A percentile compares a stretch with the other conserved stretches of the same genome.
Evolutionary conservation across 495 filamentous ascomycete species (phyloP).

Genomic region (Aspergillus taichungensis): DNA sequence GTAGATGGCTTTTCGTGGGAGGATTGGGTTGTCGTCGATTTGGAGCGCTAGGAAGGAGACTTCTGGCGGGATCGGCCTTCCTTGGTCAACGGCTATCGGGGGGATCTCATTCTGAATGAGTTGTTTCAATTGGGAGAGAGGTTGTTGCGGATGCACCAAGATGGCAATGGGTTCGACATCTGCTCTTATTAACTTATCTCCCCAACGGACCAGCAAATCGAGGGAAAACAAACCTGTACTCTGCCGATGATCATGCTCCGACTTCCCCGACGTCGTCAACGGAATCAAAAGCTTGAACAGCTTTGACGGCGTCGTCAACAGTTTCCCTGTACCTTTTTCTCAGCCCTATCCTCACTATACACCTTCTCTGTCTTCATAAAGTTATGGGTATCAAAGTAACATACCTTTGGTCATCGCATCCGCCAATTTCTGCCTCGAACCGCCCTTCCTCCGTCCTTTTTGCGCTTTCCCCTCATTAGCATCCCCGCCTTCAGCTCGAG

Average conservation of each 20-base stretch:
- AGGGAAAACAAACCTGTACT: constrained; percentile 38
- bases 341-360: too few relatives aligned
- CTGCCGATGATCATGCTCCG: constrained; percentile 38
- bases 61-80: constrained; percentile 56
- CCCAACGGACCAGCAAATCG: constrained; percentile 14
- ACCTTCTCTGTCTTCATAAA: too few relatives aligned
- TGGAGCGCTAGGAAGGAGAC: constrained; percentile 79
- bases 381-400: too few relatives aligned
- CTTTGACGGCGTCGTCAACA: constrained; percentile 82
- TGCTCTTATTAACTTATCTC: constrained; percentile 37
- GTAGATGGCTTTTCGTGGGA: constrained; percentile 37
- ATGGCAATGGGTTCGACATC: constrained; percentile 77
- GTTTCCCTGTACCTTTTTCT: constrained; percentile 62
- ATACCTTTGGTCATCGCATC: constrained; percentile 58
- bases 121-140: constrained; percentile 83
- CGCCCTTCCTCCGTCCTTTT: not conserved
- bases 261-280: constrained; percentile 40
- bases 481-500: not conserved
- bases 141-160: constrained; percentile 85
- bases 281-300: constrained; percentile 86
- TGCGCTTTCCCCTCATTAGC: not conserved
- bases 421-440: constrained; percentile 1
- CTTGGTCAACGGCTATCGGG: constrained; percentile 47
- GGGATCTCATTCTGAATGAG: constrained; percentile 86
- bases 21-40: constrained; percentile 50